These are phyloP conservation scores for Schizothecium vesticola DNA, from an alignment of 495 filamentous ascomycete genomes.

Conservation along the genomic window DNA sequence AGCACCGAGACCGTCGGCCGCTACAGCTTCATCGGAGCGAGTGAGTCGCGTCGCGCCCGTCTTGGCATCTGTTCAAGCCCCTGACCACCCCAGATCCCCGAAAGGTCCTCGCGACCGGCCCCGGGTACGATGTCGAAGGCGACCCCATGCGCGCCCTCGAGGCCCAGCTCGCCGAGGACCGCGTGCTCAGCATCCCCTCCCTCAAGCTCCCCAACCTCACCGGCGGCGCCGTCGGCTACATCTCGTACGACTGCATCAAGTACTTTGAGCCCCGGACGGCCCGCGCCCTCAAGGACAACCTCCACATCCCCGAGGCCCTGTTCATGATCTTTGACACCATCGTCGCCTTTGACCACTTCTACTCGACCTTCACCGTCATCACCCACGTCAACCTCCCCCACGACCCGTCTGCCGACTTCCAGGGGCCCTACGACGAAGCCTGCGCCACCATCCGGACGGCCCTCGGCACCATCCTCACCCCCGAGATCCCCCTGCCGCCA, in stretches of 20 bases:
- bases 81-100: conserved; percentile 45
- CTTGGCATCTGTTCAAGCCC: not conserved
- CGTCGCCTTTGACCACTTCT: conserved; percentile 92
- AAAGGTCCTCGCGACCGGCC: conserved; percentile 81
- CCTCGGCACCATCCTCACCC: conserved; percentile 61
- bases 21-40: conserved; percentile 91
- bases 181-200: conserved; percentile 73
- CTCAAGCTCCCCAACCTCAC: conserved; percentile 76
- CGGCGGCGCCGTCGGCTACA: conserved; percentile 91
- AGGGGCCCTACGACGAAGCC: conserved; percentile 61
- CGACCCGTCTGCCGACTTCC: conserved; percentile 30
- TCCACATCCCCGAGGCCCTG: conserved; percentile 82
- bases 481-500: conserved; percentile 70
- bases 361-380: conserved; percentile 83
- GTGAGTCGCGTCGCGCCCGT: conserved; percentile 24
- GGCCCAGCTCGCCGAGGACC: conserved; percentile 66
- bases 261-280: conserved; percentile 96
- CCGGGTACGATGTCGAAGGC: conserved; percentile 72
- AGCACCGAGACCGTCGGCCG: conserved; percentile 88
- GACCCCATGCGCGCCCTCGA: conserved; percentile 83
- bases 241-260: conserved; percentile 93
- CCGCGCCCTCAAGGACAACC: conserved; percentile 77
- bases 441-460: conserved; percentile 56
- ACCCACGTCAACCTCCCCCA: conserved; percentile 71
- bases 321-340: conserved; percentile 99